phyloP scores from a whole-genome alignment of 176 grass and related monocot species.

The Carex littledalei region DNA sequence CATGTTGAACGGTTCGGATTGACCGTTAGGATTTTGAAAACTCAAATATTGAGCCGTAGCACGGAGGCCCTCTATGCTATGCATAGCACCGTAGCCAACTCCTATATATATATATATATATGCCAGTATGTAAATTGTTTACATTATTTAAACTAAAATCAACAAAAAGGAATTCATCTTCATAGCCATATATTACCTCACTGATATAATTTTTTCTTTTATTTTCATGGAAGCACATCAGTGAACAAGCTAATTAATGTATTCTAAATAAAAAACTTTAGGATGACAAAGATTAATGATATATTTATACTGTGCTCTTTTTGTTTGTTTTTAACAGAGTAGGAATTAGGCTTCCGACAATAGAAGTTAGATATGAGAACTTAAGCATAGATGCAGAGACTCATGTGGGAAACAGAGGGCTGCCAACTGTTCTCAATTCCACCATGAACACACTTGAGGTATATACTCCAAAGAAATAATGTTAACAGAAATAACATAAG shows the following conservation, averaged over 20 bases:
- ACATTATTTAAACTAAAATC: not conserved
- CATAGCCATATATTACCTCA: not conserved
- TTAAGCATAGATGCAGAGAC: slow-evolving; percentile 45
- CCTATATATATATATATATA: no score
- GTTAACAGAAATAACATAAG: not conserved
- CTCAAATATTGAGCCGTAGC: no score
- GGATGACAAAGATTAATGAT: not conserved
- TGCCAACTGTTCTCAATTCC: slow-evolving; percentile 65
- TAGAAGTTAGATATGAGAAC: slow-evolving; percentile 70
- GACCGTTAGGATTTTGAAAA: no score
- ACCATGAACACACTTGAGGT: slow-evolving; percentile 74
- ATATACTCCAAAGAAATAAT: not conserved
- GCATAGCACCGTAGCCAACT: no score
- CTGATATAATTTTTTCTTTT: not conserved
- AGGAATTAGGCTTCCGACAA: slow-evolving; percentile 63
- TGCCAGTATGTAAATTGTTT: no score
- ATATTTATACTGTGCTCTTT: not conserved
- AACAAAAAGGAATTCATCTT: not conserved
- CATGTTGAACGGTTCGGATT: no score
- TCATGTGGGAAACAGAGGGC: slow-evolving; percentile 46
- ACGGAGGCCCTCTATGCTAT: no score
- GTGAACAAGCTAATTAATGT: not conserved
- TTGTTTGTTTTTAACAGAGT: slow-evolving; percentile 24
- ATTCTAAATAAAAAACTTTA: not conserved
- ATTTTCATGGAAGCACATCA: not conserved